Evolutionary conservation across 2,329 filamentous ascomycete species (phyloP).

Genomic region (Cryphonectria radicalis): DNA sequence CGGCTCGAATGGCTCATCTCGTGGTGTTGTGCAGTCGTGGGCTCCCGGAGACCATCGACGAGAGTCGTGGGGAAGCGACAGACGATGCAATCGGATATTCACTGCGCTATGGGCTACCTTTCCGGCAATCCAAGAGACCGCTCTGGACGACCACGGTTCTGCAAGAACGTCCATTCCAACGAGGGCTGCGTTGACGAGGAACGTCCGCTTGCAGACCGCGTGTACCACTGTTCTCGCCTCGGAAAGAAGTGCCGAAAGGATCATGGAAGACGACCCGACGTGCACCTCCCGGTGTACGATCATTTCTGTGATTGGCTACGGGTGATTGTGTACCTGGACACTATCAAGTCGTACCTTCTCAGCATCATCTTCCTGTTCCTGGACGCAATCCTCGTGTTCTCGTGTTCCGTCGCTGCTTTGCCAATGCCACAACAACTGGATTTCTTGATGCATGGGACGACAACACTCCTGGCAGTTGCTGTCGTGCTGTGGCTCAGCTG

Average conservation of each 20-base stretch:
- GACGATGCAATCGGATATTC: slow-evolving; percentile 22
- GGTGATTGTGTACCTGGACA: slow-evolving; percentile 22
- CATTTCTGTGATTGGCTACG: slow-evolving; percentile 23
- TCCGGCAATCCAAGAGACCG: neutral
- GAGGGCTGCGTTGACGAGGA: slow-evolving; percentile 13
- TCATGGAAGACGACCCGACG: neutral
- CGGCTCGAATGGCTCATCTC: slow-evolving; percentile 17
- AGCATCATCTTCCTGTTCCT: slow-evolving; percentile 18
- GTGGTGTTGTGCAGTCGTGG: slow-evolving; percentile 16
- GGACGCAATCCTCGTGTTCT: slow-evolving; percentile 19
- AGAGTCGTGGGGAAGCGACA: slow-evolving; percentile 3
- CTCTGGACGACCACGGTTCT: slow-evolving; percentile 16
- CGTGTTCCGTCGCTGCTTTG: slow-evolving; percentile 14
- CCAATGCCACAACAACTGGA: neutral
- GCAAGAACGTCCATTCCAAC: neutral
- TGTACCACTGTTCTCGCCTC: slow-evolving; percentile 22
- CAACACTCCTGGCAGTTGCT: slow-evolving; percentile 15
- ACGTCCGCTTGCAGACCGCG: slow-evolving; percentile 23
- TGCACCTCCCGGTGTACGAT: slow-evolving; percentile 24
- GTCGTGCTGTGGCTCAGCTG: slow-evolving; percentile 15
- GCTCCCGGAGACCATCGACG: slow-evolving; percentile 7
- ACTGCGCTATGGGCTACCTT: slow-evolving; percentile 1
- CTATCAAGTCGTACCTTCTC: slow-evolving; percentile 25
- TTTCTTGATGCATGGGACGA: neutral
- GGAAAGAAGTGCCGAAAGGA: slow-evolving; percentile 2